Evolutionary conservation across 1,139 yeast genomes (phyloP).

Genomic region (Geotrichum europaeum): DNA sequence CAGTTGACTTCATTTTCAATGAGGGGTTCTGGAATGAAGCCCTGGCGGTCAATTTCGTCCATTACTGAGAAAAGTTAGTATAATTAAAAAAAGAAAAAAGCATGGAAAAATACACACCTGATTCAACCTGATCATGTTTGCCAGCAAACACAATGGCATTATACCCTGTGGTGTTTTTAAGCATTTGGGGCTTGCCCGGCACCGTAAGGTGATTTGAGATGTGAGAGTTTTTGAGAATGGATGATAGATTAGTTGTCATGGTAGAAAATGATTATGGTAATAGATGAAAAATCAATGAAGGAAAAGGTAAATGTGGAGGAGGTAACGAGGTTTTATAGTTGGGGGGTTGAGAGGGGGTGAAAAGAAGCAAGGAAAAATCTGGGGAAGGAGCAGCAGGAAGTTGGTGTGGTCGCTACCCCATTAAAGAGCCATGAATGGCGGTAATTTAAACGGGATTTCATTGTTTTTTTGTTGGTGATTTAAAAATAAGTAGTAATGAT

Average conservation of each 20-base stretch:
- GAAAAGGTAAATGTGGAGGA: background rate
- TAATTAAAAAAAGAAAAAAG: background rate
- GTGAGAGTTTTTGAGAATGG: background rate
- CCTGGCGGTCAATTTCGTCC: conserved; percentile 74
- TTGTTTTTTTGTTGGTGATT: too few relatives aligned
- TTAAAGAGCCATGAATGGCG: too few relatives aligned
- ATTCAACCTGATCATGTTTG: conserved; percentile 72
- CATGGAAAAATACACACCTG: conserved; percentile 31
- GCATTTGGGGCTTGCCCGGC: background rate
- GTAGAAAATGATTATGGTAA: background rate
- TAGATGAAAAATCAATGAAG: background rate
- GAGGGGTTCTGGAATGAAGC: conserved; percentile 81
- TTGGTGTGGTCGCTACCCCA: too few relatives aligned
- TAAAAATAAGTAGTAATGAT: too few relatives aligned
- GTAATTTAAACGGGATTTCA: too few relatives aligned
- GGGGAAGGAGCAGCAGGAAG: background rate
- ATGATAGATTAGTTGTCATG: background rate
- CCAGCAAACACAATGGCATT: conserved; percentile 71
- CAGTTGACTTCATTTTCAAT: conserved; percentile 84
- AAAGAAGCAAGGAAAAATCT: background rate
- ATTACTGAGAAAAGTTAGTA: conserved; percentile 45
- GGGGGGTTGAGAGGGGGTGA: background rate
- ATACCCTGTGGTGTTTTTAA: conserved; percentile 45
- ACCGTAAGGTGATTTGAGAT: background rate
- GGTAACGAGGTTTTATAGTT: background rate